phyloP scores from a whole-genome alignment of 2,329 filamentous ascomycete genomes.

The Polychaeton citri region DNA sequence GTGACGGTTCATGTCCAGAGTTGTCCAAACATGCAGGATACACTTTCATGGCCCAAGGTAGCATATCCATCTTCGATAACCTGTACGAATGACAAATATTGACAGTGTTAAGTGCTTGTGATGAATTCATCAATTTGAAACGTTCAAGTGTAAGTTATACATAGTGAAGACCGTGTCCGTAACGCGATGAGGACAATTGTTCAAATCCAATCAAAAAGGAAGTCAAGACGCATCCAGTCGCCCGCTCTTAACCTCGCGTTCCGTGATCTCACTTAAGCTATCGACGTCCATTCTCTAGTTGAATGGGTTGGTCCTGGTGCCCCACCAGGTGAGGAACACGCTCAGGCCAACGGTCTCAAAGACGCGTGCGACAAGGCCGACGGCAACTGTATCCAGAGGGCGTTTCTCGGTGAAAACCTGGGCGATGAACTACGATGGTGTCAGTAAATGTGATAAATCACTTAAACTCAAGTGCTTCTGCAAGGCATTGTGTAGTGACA shows the following conservation, averaged over 20 bases:
- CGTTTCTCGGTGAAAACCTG: conserved; percentile 87
- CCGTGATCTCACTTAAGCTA: background rate
- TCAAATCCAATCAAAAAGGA: too few species aligned
- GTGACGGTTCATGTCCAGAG: too few species aligned
- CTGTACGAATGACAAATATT: too few species aligned
- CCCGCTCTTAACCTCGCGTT: background rate
- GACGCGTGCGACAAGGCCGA: conserved; percentile 70
- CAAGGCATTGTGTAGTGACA: conserved; percentile 22
- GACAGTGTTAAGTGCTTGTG: too few species aligned
- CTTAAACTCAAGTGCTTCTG: background rate
- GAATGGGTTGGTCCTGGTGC: conserved; percentile 86
- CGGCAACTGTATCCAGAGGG: conserved; percentile 76
- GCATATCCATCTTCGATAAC: too few species aligned
- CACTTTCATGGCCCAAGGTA: too few species aligned
- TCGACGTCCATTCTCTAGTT: conserved; percentile 39
- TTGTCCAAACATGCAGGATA: too few species aligned
- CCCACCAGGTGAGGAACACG: conserved; percentile 93
- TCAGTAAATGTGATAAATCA: background rate
- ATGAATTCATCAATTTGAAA: too few species aligned
- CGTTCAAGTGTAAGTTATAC: too few species aligned
- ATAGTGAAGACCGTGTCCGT: too few species aligned
- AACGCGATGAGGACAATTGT: too few species aligned
- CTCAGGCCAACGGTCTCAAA: conserved; percentile 89
- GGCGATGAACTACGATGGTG: conserved; percentile 54
- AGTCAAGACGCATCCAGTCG: background rate